These are phyloP conservation scores for Sporothrix luriei DNA, from an alignment of 2,329 filamentous ascomycete species.

Conservation along the genomic window DNA sequence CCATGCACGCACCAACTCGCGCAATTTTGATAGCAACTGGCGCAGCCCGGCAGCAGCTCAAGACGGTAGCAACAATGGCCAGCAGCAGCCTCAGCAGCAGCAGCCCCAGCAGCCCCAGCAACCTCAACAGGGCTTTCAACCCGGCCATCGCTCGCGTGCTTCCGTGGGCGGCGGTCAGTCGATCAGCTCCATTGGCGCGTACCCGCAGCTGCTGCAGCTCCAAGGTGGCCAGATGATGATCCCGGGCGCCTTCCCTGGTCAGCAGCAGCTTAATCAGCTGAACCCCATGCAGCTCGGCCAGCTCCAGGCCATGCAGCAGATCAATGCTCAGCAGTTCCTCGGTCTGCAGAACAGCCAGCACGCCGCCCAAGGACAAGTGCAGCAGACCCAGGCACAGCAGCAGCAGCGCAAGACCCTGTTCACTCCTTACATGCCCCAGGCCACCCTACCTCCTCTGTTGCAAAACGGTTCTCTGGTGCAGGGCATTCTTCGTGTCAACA, in stretches of 20 bases:
- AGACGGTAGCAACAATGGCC: constrained; percentile 50
- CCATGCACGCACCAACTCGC: constrained; percentile 79
- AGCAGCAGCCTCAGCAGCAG: constrained; percentile 53
- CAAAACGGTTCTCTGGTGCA: constrained; percentile 92
- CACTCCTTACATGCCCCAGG: constrained; percentile 95
- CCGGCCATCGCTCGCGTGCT: constrained; percentile 81
- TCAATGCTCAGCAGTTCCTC: constrained; percentile 73
- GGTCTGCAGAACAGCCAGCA: constrained; percentile 72
- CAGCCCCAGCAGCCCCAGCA: constrained; percentile 52
- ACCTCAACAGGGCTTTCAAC: constrained; percentile 69
- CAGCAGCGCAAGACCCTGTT: constrained; percentile 98
- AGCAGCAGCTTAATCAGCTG: constrained; percentile 80
- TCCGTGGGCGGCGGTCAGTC: constrained; percentile 80
- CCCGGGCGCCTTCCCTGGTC: constrained; percentile 79
- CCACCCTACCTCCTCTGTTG: constrained; percentile 85
- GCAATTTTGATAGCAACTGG: constrained; percentile 99
- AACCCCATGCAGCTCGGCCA: constrained; percentile 86
- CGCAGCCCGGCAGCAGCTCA: constrained; percentile 71
- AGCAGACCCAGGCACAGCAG: constrained; percentile 65
- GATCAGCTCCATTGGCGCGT: constrained; percentile 77
- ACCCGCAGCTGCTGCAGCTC: constrained; percentile 78
- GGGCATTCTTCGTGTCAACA: constrained; percentile 96
- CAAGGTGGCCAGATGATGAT: constrained; percentile 79
- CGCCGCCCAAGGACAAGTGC: constrained; percentile 64
- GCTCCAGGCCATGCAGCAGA: constrained; percentile 76